Evolutionary conservation across 768 basidiomycete species (phyloP), one percentile per base, ranked within the genome.

Genomic region (Fibroporia radiculosa): DNA sequence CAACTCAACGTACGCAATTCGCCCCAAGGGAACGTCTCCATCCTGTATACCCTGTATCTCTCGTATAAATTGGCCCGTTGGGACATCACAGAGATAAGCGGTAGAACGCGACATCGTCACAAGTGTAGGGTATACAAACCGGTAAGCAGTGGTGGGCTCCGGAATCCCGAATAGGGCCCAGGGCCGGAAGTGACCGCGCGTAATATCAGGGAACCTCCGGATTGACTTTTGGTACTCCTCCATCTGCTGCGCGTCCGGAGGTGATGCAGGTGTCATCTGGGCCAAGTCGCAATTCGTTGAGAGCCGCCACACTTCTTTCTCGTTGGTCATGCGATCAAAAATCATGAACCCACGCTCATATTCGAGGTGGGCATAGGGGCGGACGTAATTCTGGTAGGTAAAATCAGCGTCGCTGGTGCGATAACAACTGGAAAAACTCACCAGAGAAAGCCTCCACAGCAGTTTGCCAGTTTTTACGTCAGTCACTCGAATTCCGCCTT

Each of bases 281-380:
- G 47, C 31, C 1, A 34, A 34, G 18, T 52, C 51, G 34, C 34
- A 40, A 12, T 27, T 24, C 41, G 46, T 52, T 5, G 67, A 54
- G 22, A 55, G 70, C 23, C 81, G 67, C 88, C 87, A 91, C 12
- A 88, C 76, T 57, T 91, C 88, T 50, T 82, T 82, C 49, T 63
- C 55, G 7, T 71, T 69, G 23, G 68, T 71, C 18, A 58, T 35
- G 24, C 81, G 74, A 54, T 88, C 82, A 57, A 87, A 84, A 37
- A 89, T 64, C 37, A 88, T 64, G 55, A 75, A 87, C 7, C 88
- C 87, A 23, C 72, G 63, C 12, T 68, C 77, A 50, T 87, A 91
- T 60, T 90, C 88, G 51, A 77, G 74, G 54, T 89, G 86, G 0
- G 85, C 84, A 37, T 68, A 73, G 7, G 56, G 50, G 26, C 73